phyloP scores from a whole-genome alignment of 257 asterid species.

The Prunella vulgaris region DNA sequence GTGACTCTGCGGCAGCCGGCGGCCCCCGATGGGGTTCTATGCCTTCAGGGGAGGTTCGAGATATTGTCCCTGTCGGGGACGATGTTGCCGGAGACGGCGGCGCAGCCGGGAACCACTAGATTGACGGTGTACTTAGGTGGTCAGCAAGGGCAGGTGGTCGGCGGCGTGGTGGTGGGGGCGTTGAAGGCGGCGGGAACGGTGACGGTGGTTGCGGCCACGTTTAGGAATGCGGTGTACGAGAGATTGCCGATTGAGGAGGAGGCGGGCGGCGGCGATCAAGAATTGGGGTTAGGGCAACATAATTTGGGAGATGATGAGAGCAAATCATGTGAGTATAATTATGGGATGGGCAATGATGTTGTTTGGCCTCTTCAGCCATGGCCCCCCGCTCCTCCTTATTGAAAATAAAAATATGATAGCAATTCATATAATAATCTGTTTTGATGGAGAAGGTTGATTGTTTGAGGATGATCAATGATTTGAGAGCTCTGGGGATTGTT shows the following conservation, averaged over 20 bases:
- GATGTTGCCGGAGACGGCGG: slow-evolving; percentile 52
- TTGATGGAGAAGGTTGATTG: too few relatives aligned
- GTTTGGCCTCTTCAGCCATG: slow-evolving; percentile 59
- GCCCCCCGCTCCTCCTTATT: slow-evolving; percentile 37
- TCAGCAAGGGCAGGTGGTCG: slow-evolving; percentile 78
- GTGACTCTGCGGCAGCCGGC: slow-evolving; percentile 58
- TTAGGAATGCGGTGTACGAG: slow-evolving; percentile 61
- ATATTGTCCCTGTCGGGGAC: slow-evolving; percentile 62
- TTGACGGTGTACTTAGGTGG: slow-evolving; percentile 63
- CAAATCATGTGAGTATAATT: slow-evolving; percentile 31
- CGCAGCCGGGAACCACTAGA: slow-evolving; percentile 51
- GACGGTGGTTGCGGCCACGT: slow-evolving; percentile 60
- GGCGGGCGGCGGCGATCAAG: slow-evolving; percentile 15
- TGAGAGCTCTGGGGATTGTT: too few relatives aligned
- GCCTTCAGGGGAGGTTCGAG: slow-evolving; percentile 57
- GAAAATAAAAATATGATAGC: too few relatives aligned
- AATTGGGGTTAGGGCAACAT: slow-evolving; percentile 19
- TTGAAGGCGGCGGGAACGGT: slow-evolving; percentile 64
- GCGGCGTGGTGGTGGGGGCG: slow-evolving; percentile 58
- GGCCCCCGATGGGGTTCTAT: slow-evolving; percentile 43
- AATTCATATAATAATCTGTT: too few relatives aligned
- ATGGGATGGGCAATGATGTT: slow-evolving; percentile 30
- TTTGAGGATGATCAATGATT: too few relatives aligned
- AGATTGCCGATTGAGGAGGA: slow-evolving; percentile 57
- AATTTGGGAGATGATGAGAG: slow-evolving; percentile 10